phyloP scores from a whole-genome alignment of 2,329 filamentous ascomycete genomes.

The Aspergillus phoenicis region DNA sequence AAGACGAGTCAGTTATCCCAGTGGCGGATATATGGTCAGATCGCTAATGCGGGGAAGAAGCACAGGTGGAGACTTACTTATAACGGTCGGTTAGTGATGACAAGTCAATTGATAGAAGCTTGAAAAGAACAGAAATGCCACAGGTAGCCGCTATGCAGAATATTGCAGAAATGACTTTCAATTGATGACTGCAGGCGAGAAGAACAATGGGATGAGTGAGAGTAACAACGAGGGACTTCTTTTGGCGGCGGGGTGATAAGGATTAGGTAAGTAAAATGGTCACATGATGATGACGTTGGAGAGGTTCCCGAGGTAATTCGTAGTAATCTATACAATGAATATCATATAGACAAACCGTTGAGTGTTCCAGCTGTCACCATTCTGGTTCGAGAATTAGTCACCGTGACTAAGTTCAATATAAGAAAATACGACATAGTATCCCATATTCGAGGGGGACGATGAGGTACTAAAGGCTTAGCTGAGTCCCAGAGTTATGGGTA shows the following conservation, averaged over 20 bases:
- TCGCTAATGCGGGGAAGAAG: neutral
- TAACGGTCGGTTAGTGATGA: neutral
- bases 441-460: too few relatives aligned
- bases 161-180: neutral
- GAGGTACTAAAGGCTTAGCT: too few relatives aligned
- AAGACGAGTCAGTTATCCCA: neutral
- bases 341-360: too few relatives aligned
- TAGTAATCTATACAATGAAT: too few relatives aligned
- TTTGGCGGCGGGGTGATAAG: neutral
- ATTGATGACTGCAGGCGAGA: neutral
- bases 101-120: neutral
- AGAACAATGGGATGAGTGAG: too few relatives aligned
- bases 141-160: neutral
- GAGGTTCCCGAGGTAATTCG: too few relatives aligned
- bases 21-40: neutral
- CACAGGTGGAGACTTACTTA: neutral
- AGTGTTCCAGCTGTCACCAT: too few relatives aligned
- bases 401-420: too few relatives aligned
- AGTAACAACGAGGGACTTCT: neutral
- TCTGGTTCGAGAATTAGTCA: too few relatives aligned
- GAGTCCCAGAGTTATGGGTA: too few relatives aligned
- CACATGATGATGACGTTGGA: neutral
- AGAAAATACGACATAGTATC: too few relatives aligned
- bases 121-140: neutral
- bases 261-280: neutral